phyloP scores from a whole-genome alignment of 192 early-diverging fungal species.

The Podila epicladia region DNA sequence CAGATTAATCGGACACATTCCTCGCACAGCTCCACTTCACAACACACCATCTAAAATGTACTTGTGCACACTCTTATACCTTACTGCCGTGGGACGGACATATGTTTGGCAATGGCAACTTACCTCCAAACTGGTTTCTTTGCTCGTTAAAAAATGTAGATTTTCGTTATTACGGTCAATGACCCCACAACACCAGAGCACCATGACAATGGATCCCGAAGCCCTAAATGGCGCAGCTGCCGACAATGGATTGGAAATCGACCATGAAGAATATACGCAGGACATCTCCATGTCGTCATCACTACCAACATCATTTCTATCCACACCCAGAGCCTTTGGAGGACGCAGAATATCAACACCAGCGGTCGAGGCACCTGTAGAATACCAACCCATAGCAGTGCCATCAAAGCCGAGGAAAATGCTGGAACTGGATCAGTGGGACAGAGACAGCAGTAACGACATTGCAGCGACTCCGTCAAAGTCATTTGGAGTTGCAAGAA shows the following conservation, averaged over 20 bases:
- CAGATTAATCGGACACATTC: too few species aligned
- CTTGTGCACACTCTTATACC: too few species aligned
- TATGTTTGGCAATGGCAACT: too few species aligned
- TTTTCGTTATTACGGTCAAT: not conserved
- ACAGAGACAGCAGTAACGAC: constrained; percentile 19
- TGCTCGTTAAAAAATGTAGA: too few species aligned
- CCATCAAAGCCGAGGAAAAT: constrained; percentile 8
- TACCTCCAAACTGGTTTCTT: too few species aligned
- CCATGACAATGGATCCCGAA: not conserved
- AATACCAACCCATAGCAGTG: not conserved
- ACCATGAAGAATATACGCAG: constrained; percentile 11
- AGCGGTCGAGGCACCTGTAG: not conserved
- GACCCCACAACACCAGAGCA: not conserved
- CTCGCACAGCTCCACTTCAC: too few species aligned
- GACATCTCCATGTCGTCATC: constrained; percentile 34
- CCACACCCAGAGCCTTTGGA: constrained; percentile 2
- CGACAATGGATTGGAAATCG: constrained; percentile 21
- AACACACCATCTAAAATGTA: too few species aligned
- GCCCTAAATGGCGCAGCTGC: not conserved
- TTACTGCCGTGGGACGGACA: too few species aligned
- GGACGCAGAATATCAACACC: constrained; percentile 19
- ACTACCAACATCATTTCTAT: constrained; percentile 27
- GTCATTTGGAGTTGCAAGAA: not conserved
- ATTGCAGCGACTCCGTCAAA: constrained; percentile 29
- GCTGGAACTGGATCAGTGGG: constrained; percentile 8